Percentiles rank a stretch among this genome's conserved stretches.
These are phyloP conservation scores for Fonsecaea erecta DNA, from an alignment of 2,329 filamentous ascomycete species.

Conservation along the genomic window DNA sequence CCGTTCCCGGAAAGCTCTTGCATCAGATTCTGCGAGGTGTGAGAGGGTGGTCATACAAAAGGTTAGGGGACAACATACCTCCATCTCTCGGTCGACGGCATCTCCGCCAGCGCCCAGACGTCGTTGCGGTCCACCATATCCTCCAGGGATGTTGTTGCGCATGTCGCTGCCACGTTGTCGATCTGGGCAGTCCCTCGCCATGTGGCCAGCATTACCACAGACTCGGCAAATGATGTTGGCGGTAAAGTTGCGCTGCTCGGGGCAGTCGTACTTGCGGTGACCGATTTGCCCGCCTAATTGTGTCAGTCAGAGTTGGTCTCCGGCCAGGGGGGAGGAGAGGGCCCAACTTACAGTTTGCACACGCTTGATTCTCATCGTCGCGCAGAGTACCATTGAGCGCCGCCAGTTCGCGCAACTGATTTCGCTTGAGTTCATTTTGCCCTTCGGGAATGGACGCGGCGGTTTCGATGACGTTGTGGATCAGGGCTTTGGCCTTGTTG, in stretches of 20 bases:
- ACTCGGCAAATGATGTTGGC: slow-evolving; percentile 98
- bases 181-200: slow-evolving; percentile 97
- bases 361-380: slow-evolving; percentile 98
- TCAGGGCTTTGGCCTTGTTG: slow-evolving; percentile 97
- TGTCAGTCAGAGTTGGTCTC: slow-evolving; percentile 7
- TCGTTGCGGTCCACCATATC: slow-evolving; percentile 60
- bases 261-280: slow-evolving; percentile 98
- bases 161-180: slow-evolving; percentile 87
- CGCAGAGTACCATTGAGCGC: slow-evolving; percentile 98
- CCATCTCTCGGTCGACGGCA: slow-evolving; percentile 90
- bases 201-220: slow-evolving; percentile 96
- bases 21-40: slow-evolving; percentile 77
- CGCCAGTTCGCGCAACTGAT: slow-evolving; percentile 95
- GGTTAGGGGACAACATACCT: slow-evolving; percentile 64
- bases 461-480: slow-evolving; percentile 98
- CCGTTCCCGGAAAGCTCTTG: slow-evolving; percentile 85
- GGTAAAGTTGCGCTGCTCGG: slow-evolving; percentile 97
- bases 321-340: not conserved
- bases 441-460: slow-evolving; percentile 98
- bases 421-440: slow-evolving; percentile 98
- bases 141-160: slow-evolving; percentile 73
- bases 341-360: slow-evolving; percentile 89
- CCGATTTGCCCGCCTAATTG: slow-evolving; percentile 81
- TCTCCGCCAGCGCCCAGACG: slow-evolving; percentile 77
- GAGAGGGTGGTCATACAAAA: slow-evolving; percentile 26